A percentile compares a stretch with the other conserved stretches of the same genome.
These are phyloP conservation scores for Lipomyces yamanashiensis DNA, from an alignment of 805 yeast species.

Conservation along the genomic window DNA sequence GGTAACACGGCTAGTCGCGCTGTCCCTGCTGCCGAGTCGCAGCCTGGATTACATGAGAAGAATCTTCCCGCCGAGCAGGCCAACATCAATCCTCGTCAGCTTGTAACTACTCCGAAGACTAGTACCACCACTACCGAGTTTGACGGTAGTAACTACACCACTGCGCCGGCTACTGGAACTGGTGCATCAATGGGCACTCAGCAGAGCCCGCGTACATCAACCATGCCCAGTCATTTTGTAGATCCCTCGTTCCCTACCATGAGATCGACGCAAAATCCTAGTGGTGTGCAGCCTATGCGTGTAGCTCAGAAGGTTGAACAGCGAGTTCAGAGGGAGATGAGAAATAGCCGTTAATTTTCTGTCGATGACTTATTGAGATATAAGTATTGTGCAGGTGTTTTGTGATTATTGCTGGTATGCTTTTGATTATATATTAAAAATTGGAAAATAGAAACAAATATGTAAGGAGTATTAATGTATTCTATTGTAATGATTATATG, in stretches of 20 bases:
- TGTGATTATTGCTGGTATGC: too few relatives aligned
- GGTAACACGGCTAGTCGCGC: neutral
- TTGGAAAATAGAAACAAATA: neutral
- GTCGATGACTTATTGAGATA: neutral
- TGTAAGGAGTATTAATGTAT: too few relatives aligned
- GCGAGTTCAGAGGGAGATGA: neutral
- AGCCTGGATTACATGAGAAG: neutral
- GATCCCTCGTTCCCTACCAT: conserved; percentile 16
- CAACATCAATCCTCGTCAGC: neutral
- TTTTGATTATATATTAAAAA: too few relatives aligned
- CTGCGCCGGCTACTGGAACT: neutral
- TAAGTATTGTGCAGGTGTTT: too few relatives aligned
- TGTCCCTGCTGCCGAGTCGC: neutral
- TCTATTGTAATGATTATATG: neutral
- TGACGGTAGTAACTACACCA: neutral
- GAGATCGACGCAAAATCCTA: conserved; percentile 5
- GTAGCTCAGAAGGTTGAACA: conserved; percentile 15
- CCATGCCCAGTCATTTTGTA: neutral
- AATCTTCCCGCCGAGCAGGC: neutral
- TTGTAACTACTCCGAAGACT: neutral
- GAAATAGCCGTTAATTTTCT: neutral
- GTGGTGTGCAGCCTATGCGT: conserved; percentile 21
- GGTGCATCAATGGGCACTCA: neutral
- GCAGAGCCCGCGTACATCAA: neutral
- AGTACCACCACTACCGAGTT: neutral